These are phyloP conservation scores for Fusarium staphyleae DNA, from an alignment of 2,329 filamentous ascomycete genomes.

Conservation along the genomic window DNA sequence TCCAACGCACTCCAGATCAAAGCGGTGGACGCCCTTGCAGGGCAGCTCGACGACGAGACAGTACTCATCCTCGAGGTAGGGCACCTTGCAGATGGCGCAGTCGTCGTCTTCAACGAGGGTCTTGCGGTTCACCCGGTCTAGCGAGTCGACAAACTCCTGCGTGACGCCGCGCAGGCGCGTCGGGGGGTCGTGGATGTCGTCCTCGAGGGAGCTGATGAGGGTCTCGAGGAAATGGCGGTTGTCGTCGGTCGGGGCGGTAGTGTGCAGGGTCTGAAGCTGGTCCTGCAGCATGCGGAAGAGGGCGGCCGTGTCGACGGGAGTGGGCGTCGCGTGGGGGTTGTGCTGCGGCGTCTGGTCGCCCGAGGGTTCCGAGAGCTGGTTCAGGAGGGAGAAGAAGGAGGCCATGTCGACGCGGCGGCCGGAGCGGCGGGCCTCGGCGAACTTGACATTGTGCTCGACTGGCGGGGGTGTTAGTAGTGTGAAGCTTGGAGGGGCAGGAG, in stretches of 20 bases:
- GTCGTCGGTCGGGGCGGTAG: constrained; percentile 55
- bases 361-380: constrained; percentile 55
- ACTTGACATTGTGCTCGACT: constrained; percentile 72
- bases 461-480: constrained; percentile 7
- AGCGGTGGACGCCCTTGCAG: constrained; percentile 64
- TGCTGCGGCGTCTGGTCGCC: constrained; percentile 49
- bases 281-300: constrained; percentile 66
- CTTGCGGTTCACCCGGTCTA: constrained; percentile 65
- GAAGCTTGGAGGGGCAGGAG: constrained; percentile 12
- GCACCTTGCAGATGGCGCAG: constrained; percentile 70
- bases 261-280: constrained; percentile 61
- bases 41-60: constrained; percentile 70
- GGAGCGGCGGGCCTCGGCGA: constrained; percentile 48
- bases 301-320: constrained; percentile 64
- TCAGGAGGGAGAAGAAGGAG: constrained; percentile 65
- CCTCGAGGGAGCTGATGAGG: constrained; percentile 57
- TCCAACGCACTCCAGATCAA: constrained; percentile 72
- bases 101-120: constrained; percentile 57
- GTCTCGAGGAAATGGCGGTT: constrained; percentile 59
- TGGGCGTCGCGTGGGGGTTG: constrained; percentile 66
- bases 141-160: constrained; percentile 65
- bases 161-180: constrained; percentile 60
- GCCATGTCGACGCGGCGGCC: constrained; percentile 69
- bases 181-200: constrained; percentile 61
- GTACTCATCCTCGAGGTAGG: constrained; percentile 67